Percentiles rank a stretch among this genome's conserved stretches.
These are phyloP conservation scores for Diplodia seriata DNA, from an alignment of 2,329 filamentous ascomycete species.

Conservation along the genomic window DNA sequence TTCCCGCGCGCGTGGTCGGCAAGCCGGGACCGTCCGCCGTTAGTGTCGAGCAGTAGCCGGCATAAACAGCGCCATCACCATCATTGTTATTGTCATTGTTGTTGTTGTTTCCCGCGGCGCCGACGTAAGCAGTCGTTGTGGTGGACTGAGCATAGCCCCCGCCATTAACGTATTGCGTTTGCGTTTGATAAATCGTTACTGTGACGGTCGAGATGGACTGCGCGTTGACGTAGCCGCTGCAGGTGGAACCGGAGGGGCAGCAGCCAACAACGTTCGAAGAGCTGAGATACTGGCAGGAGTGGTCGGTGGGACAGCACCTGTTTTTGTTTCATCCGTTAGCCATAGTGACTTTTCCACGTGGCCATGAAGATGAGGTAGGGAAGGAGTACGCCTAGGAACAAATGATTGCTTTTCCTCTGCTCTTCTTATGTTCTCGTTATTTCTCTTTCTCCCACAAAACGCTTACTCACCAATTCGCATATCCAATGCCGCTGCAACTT, in stretches of 20 bases:
- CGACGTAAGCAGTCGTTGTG: constrained; percentile 38
- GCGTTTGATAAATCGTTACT: constrained; percentile 38
- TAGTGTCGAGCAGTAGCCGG: constrained; percentile 48
- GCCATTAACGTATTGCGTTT: constrained; percentile 24
- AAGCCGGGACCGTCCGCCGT: constrained; percentile 46
- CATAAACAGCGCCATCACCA: constrained; percentile 32
- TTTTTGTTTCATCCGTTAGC: not conserved
- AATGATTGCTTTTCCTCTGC: not conserved
- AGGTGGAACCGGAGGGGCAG: constrained; percentile 46
- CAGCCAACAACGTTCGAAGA: constrained; percentile 48
- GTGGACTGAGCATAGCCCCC: constrained; percentile 38
- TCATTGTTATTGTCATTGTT: not conserved
- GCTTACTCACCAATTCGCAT: constrained; percentile 52
- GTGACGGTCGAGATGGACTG: constrained; percentile 47
- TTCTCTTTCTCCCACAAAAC: too few species aligned
- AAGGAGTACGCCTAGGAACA: not conserved
- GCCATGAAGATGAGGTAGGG: not conserved
- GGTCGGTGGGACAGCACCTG: constrained; percentile 49
- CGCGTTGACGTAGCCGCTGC: constrained; percentile 44
- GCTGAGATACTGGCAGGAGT: constrained; percentile 44
- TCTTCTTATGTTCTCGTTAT: not conserved
- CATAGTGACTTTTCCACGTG: not conserved
- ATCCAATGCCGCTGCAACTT: constrained; percentile 52
- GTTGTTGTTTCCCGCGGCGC: constrained; percentile 35
- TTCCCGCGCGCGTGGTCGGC: constrained; percentile 43